These are phyloP conservation scores for Viridothelium virens DNA, from an alignment of 495 filamentous ascomycete genomes.

Conservation along the genomic window DNA sequence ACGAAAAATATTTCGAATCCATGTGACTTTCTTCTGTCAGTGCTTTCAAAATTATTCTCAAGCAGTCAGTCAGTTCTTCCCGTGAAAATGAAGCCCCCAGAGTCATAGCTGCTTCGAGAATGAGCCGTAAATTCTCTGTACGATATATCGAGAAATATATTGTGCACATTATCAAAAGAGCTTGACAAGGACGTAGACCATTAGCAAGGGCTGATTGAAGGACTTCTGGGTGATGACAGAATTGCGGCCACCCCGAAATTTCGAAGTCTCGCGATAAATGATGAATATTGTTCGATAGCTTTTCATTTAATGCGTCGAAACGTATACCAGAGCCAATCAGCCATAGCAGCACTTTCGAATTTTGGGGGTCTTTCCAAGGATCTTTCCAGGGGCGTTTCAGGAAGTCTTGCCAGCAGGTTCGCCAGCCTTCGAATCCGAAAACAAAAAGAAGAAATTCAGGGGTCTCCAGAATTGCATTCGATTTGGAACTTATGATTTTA, in stretches of 20 bases:
- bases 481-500: background rate
- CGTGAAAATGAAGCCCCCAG: background rate
- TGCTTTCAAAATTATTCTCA: background rate
- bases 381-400: background rate
- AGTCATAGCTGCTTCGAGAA: background rate
- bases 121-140: background rate
- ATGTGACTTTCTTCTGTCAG: background rate
- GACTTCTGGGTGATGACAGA: background rate
- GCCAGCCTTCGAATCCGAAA: background rate
- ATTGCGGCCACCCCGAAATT: background rate
- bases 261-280: background rate
- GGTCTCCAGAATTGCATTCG: background rate
- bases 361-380: background rate
- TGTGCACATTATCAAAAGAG: slow-evolving; percentile 7
- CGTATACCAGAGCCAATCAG: slow-evolving; percentile 3
- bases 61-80: background rate
- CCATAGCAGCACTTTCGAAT: background rate
- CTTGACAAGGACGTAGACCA: background rate
- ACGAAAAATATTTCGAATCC: too few species aligned
- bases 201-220: background rate
- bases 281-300: background rate
- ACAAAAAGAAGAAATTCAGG: slow-evolving; percentile 1
- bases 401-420: background rate
- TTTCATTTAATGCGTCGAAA: background rate
- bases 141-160: background rate